A percentile compares a stretch with the other conserved stretches of the same genome.
Conservation (phyloP, 257 asterid species). For the Ilex asprella region DNA sequence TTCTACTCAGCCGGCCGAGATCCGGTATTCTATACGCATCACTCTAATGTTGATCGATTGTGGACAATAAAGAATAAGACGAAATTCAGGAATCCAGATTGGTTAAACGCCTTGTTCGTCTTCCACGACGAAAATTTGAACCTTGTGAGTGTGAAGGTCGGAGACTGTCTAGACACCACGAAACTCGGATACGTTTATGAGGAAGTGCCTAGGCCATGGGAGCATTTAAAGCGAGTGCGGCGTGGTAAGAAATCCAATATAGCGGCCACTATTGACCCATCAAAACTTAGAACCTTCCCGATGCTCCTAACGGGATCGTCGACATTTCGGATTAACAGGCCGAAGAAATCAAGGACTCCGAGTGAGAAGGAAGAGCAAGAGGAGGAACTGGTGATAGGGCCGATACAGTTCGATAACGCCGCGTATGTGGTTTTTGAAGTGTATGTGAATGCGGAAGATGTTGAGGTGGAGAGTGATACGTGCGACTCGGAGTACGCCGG, state of each 20-base stretch:
- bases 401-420: constrained; percentile 24
- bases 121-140: constrained; percentile 47
- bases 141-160: constrained; percentile 36
- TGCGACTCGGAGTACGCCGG: constrained; percentile 55
- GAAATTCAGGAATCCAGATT: constrained; percentile 35
- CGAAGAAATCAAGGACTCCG: constrained; percentile 15
- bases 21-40: constrained; percentile 46
- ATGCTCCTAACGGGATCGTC: constrained; percentile 9
- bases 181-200: constrained; percentile 37
- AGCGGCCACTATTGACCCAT: constrained; percentile 13
- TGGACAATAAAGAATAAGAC: constrained; percentile 30
- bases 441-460: constrained; percentile 51
- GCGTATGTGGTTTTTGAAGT: constrained; percentile 46
- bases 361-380: constrained; percentile 24
- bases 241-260: constrained; percentile 13
- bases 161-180: constrained; percentile 24
- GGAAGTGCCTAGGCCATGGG: constrained; percentile 39
- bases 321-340: constrained; percentile 23
- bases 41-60: constrained; percentile 64
- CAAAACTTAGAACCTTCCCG: constrained; percentile 14
- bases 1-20: constrained; percentile 66
- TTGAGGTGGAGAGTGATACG: constrained; percentile 28
- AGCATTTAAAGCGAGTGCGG: constrained; percentile 25
- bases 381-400: constrained; percentile 30
- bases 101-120: constrained; percentile 38